These are phyloP conservation scores for Calocybe cyanea DNA, from an alignment of 768 basidiomycete genomes.

Conservation along the genomic window DNA sequence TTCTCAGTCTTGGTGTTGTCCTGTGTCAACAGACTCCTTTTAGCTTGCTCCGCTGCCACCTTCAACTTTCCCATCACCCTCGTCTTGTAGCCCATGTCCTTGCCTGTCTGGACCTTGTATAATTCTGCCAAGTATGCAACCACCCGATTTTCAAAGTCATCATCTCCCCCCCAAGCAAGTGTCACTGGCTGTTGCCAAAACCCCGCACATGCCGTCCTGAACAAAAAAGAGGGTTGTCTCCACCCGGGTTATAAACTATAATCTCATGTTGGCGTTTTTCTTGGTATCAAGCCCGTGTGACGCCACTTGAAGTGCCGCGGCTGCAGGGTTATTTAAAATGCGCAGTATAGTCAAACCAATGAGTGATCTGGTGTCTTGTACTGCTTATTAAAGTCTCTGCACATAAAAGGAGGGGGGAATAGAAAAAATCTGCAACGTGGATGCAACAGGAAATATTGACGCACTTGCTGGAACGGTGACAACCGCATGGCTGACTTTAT, in stretches of 20 bases:
- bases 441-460: constrained; percentile 7
- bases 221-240: not conserved
- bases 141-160: not conserved
- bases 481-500: constrained; percentile 59
- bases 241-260: not conserved
- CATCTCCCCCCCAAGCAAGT: not conserved
- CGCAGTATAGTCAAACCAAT: too few relatives aligned
- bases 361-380: too few relatives aligned
- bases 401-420: too few relatives aligned
- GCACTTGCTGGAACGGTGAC: constrained; percentile 56
- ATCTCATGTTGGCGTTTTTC: too few relatives aligned
- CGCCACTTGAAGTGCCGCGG: too few relatives aligned
- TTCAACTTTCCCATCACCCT: not conserved
- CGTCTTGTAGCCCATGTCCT: not conserved
- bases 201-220: not conserved
- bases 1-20: not conserved
- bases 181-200: not conserved
- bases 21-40: not conserved
- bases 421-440: constrained; percentile 48
- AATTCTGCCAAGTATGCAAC: not conserved
- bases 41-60: not conserved
- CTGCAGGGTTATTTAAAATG: too few relatives aligned
- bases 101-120: not conserved
- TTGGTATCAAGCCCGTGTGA: too few relatives aligned
- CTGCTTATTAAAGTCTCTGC: too few relatives aligned